A percentile compares a stretch with the other conserved stretches of the same genome.
Evolutionary conservation across 2,329 filamentous ascomycete species (phyloP).

Genomic region (Diaporthe nobilis): DNA sequence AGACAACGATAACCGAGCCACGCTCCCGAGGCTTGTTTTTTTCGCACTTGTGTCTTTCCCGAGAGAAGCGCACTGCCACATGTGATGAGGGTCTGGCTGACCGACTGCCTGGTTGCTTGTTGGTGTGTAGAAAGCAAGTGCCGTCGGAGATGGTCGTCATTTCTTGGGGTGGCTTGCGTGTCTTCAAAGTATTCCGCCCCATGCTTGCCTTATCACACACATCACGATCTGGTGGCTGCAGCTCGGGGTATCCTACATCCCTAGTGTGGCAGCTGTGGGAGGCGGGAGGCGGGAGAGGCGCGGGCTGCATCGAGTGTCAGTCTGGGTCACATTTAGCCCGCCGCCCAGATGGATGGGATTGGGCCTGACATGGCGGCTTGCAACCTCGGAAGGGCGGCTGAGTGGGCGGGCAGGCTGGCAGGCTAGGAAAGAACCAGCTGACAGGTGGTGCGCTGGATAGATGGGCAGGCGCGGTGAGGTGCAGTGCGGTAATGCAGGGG

Average conservation of each 20-base stretch:
- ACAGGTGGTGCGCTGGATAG: no score
- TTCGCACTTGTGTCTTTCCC: background rate
- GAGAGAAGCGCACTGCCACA: background rate
- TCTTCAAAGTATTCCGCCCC: background rate
- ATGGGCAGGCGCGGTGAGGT: background rate
- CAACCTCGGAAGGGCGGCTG: constrained; percentile 19
- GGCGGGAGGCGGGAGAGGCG: constrained; percentile 14
- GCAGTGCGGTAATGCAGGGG: constrained; percentile 27
- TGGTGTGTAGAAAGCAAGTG: constrained; percentile 1
- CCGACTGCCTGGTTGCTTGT: background rate
- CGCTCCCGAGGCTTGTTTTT: background rate
- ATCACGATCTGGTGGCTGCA: background rate
- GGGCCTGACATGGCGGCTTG: constrained; percentile 14
- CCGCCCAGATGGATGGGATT: background rate
- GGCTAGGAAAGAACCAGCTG: background rate
- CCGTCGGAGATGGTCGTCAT: background rate
- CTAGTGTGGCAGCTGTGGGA: background rate
- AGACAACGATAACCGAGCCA: background rate
- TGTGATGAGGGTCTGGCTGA: constrained; percentile 4
- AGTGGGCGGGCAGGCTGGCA: background rate
- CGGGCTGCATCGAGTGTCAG: background rate
- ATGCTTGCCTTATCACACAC: background rate
- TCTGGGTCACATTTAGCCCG: constrained; percentile 7
- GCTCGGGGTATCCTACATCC: background rate
- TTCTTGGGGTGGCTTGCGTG: constrained; percentile 7